Conservation (phyloP, 2,329 filamentous ascomycete genomes). For the Mycosphaerella sp. region DNA sequence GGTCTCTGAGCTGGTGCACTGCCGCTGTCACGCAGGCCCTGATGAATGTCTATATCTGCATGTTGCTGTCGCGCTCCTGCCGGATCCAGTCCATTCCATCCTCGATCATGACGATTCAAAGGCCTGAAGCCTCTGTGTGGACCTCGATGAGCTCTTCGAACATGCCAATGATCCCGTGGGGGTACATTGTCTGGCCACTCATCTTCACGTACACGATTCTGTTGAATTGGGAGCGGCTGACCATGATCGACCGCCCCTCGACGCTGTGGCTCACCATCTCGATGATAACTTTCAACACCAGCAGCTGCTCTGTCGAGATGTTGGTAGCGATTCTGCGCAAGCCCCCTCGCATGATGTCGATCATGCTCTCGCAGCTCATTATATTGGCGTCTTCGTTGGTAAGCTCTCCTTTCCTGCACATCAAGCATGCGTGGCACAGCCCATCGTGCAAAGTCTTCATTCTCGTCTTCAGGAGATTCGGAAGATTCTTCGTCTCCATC, state of each 20-base stretch:
- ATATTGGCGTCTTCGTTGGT: background rate
- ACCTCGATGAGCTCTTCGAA: background rate
- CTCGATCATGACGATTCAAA: background rate
- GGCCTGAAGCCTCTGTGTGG: background rate
- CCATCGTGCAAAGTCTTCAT: constrained; percentile 8
- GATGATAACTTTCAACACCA: background rate
- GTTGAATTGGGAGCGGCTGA: background rate
- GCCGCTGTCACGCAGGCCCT: background rate
- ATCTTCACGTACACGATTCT: background rate
- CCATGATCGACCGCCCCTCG: constrained; percentile 5
- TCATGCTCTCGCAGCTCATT: constrained; percentile 2
- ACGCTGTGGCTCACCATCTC: background rate
- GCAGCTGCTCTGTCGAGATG: too few relatives aligned
- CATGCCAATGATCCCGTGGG: too few relatives aligned
- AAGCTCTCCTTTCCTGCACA: constrained; percentile 8
- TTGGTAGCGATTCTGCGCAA: background rate
- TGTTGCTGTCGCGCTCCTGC: background rate
- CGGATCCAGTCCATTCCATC: background rate
- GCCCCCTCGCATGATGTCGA: background rate
- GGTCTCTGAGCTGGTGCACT: background rate
- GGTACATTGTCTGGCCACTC: background rate
- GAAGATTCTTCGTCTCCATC: constrained; percentile 1
- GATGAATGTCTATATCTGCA: background rate
- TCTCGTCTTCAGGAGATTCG: constrained; percentile 5
- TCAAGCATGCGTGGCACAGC: constrained; percentile 6